A percentile compares a stretch with the other conserved stretches of the same genome.
phyloP scores from a whole-genome alignment of 2,329 filamentous ascomycete genomes.

The Diplodia mutila region DNA sequence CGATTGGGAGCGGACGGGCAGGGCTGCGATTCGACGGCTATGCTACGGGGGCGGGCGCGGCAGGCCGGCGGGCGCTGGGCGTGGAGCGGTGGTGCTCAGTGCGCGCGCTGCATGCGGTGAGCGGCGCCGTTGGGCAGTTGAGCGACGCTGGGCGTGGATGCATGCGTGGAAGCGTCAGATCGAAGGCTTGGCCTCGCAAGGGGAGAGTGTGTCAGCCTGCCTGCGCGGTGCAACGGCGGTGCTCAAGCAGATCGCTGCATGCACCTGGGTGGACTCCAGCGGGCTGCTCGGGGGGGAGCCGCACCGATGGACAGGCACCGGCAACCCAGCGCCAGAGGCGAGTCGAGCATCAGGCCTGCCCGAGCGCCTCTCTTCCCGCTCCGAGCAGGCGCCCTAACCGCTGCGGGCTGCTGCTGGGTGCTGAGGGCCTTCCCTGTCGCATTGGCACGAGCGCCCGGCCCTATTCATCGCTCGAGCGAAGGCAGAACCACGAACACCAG shows the following conservation, averaged over 20 bases:
- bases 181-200: conserved; percentile 16
- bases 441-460: conserved; percentile 20
- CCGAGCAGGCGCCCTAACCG: conserved; percentile 18
- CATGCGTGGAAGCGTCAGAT: conserved; percentile 21
- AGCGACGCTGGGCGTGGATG: conserved; percentile 11
- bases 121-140: conserved; percentile 17
- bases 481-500: conserved; percentile 21
- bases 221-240: background rate
- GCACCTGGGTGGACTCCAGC: background rate
- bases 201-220: background rate
- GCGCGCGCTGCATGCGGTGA: conserved; percentile 20
- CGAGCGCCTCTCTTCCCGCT: conserved; percentile 13
- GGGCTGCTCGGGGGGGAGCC: conserved; percentile 1
- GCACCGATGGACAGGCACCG: conserved; percentile 13
- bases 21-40: background rate
- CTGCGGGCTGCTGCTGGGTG: background rate
- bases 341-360: conserved; percentile 9
- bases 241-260: conserved; percentile 13
- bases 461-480: conserved; percentile 20
- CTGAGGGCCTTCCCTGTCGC: background rate
- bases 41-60: background rate
- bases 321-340: background rate
- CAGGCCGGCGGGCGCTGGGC: background rate
- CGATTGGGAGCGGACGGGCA: background rate
- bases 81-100: conserved; percentile 6